Evolutionary conservation across 345 rosid species (phyloP).

Genomic region (Eucalyptus caleyi): DNA sequence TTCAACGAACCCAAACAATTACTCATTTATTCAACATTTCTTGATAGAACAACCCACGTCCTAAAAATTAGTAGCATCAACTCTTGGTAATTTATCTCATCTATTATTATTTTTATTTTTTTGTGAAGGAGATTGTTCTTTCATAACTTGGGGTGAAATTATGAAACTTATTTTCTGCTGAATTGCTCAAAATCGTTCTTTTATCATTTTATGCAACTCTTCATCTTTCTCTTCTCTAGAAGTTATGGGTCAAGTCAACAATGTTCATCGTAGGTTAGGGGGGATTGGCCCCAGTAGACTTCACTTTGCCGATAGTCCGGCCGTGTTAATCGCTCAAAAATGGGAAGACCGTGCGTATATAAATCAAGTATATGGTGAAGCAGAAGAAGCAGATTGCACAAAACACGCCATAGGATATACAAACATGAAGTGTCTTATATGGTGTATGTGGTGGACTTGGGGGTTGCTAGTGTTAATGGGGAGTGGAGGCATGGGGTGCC

Average conservation of each 20-base stretch:
- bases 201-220: neutral
- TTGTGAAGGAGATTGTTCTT: too few species aligned
- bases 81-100: too few species aligned
- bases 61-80: too few species aligned
- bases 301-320: neutral
- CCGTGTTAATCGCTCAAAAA: neutral
- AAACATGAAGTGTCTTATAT: neutral
- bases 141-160: too few species aligned
- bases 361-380: neutral
- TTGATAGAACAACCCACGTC: rapidly evolving
- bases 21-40: too few species aligned
- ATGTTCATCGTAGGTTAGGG: rapidly evolving
- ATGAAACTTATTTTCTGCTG: neutral
- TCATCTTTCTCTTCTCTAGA: neutral
- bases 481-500: neutral
- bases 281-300: neutral
- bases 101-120: too few species aligned
- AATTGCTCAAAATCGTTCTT: neutral
- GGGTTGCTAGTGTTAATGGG: neutral
- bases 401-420: neutral
- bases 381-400: neutral
- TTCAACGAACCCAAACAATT: too few species aligned
- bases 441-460: neutral
- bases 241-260: neutral
- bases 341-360: neutral